Evolutionary conservation across 768 basidiomycete genomes (phyloP).

Genomic region (Mycena chlorophos): DNA sequence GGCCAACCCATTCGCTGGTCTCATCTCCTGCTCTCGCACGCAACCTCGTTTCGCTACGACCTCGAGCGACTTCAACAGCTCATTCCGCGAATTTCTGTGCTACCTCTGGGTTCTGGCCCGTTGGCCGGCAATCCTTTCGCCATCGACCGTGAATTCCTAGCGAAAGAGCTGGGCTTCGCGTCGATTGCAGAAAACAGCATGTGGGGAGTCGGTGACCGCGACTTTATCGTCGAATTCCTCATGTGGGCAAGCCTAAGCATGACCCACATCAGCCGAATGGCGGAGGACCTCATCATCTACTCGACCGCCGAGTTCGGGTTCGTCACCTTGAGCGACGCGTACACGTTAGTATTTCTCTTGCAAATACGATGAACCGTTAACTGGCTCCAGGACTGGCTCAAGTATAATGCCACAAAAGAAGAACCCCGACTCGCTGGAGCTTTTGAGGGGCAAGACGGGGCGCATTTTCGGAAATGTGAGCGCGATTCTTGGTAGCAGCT

Average conservation of each 20-base stretch:
- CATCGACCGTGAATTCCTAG: slow-evolving; percentile 91
- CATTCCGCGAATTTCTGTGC: slow-evolving; percentile 85
- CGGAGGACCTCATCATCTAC: slow-evolving; percentile 96
- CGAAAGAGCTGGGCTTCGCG: slow-evolving; percentile 84
- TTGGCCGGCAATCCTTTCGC: slow-evolving; percentile 96
- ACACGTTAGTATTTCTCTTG: slow-evolving; percentile 59
- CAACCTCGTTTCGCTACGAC: slow-evolving; percentile 89
- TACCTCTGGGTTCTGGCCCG: slow-evolving; percentile 92
- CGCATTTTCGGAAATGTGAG: slow-evolving; percentile 89
- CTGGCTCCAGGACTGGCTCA: slow-evolving; percentile 77
- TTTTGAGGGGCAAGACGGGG: slow-evolving; percentile 93
- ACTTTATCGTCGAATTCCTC: slow-evolving; percentile 95
- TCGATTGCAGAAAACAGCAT: slow-evolving; percentile 94
- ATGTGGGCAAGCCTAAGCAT: slow-evolving; percentile 94
- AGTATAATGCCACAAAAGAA: slow-evolving; percentile 99
- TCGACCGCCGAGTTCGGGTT: slow-evolving; percentile 98
- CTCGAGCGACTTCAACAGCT: slow-evolving; percentile 82
- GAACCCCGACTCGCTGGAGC: slow-evolving; percentile 94
- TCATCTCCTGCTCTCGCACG: slow-evolving; percentile 92
- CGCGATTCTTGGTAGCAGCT: not conserved
- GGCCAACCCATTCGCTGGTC: slow-evolving; percentile 99
- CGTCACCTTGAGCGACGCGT: slow-evolving; percentile 93
- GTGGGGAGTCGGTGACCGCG: slow-evolving; percentile 95
- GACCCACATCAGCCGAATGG: slow-evolving; percentile 91
- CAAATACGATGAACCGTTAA: not conserved